Evolutionary conservation across 306 rosid genomes (phyloP).

Genomic region (Quercus parvula): DNA sequence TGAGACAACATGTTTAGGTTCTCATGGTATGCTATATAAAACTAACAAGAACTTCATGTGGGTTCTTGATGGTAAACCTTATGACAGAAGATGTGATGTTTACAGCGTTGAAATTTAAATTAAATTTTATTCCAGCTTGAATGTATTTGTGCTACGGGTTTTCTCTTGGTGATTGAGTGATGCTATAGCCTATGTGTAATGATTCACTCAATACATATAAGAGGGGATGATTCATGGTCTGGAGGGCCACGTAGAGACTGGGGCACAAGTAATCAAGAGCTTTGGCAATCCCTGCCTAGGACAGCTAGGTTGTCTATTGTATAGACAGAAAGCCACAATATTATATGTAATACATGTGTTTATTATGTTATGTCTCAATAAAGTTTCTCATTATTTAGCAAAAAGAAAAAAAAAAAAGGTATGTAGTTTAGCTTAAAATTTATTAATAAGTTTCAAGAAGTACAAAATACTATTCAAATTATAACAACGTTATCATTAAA

Average conservation of each 20-base stretch:
- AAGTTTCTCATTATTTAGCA: no score
- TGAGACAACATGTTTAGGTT: background rate
- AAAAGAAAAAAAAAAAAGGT: no score
- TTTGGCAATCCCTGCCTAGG: background rate
- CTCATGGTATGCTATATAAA: background rate
- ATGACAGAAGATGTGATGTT: constrained; percentile 70
- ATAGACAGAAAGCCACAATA: background rate
- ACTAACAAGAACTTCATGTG: constrained; percentile 1
- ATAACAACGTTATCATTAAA: no score
- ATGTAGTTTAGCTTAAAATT: no score
- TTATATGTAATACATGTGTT: background rate
- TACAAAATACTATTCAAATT: no score
- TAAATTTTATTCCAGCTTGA: background rate
- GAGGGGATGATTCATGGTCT: background rate
- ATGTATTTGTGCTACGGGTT: background rate
- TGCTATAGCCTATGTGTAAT: background rate
- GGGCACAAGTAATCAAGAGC: background rate
- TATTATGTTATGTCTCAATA: no score
- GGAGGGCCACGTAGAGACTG: background rate
- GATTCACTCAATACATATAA: background rate
- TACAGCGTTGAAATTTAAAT: constrained; percentile 42
- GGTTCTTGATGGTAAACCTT: constrained; percentile 76
- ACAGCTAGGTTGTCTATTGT: background rate
- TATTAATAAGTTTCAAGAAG: no score
- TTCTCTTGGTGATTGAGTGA: background rate